Evolutionary conservation across 352 stramenopile species (phyloP).

Genomic region (Pythium sp.): DNA sequence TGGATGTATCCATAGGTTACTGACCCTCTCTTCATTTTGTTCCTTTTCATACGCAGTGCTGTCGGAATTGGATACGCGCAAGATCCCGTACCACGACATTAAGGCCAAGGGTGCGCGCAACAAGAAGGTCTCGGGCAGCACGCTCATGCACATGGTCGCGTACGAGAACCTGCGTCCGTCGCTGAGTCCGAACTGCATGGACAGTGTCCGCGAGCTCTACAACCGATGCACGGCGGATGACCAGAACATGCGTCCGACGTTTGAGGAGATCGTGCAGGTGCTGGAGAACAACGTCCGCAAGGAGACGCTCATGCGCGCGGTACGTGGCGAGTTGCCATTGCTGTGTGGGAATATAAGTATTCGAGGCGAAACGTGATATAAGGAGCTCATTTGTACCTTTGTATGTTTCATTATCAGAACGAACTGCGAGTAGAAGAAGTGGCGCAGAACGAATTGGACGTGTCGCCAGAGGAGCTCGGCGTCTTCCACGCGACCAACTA

Average conservation of each 20-base stretch:
- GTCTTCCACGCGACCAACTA: constrained; percentile 84
- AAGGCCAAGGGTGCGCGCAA: constrained; percentile 80
- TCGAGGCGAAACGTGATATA: not conserved
- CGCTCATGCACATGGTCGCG: constrained; percentile 89
- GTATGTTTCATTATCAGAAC: constrained; percentile 21
- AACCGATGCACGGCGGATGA: constrained; percentile 78
- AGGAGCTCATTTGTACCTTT: constrained; percentile 7
- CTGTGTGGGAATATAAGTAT: not conserved
- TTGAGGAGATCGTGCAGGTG: constrained; percentile 84
- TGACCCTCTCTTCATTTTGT: constrained; percentile 5
- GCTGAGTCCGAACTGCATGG: constrained; percentile 81
- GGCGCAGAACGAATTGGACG: constrained; percentile 44
- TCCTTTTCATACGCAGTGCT: constrained; percentile 40
- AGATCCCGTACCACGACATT: constrained; percentile 88
- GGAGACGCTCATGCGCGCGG: constrained; percentile 78
- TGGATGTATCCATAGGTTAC: not conserved
- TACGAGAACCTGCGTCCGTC: constrained; percentile 85
- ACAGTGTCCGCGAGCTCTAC: constrained; percentile 78
- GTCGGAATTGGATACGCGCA: constrained; percentile 79
- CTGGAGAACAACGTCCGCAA: constrained; percentile 85
- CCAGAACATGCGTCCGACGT: constrained; percentile 70
- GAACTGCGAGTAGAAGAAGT: constrained; percentile 20
- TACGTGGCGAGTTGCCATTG: constrained; percentile 28
- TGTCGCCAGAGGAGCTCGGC: constrained; percentile 79
- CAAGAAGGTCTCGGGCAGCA: constrained; percentile 84